Base-by-base conservation (phyloP, 305 asterid species). In the Ajuga reptans region DNA sequence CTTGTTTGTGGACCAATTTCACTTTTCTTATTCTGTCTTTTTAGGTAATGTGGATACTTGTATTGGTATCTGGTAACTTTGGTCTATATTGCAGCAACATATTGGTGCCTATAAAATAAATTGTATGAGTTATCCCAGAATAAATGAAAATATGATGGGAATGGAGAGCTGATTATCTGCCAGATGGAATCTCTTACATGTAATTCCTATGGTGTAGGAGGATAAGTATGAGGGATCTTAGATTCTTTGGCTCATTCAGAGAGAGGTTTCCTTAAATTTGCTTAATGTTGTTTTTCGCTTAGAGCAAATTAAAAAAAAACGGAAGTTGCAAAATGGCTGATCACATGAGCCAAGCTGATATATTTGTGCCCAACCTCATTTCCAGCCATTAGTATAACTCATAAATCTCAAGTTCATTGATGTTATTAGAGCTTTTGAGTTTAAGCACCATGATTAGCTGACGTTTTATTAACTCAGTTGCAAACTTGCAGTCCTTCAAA, bases 351-450 rank as follows among this genome's bases (percentile, higher is more conserved):
- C 21, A 11, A 33, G 36, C 8, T 49, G 59, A 21, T 21, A 29
- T 49, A 5, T 34, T 47, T 49, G 6, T 31, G n/a, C 49, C 14
- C 14, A 34, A 49, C 60, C 16, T 37, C 5, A n/a, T n/a, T n/a
- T 45, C 33, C 34, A 10, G 18, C 31, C 16, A 1, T 41, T 41
- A 62, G 56, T 43, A 41, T 12, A 27, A 24, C 31, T 18, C 16
- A 16, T 39, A 51, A 24, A 29, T 12, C 46, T 41, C 12, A 29
- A 41, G 63, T 11, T 62, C 34, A 17, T 53, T 45, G 8, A 16
- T 36, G 42, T 43, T 64, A 58, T 21, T 46, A 5, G 14, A 46
- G 78, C 43, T 34, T 33, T 2, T 50, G 74, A 53, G 54, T 55
- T 29, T 64, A 55, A 46, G 24, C 16, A 16, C 15, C 36, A 65